These are phyloP conservation scores for Rhodotorula mucilaginosa DNA, from an alignment of 1,284 basidiomycete genomes.

Conservation along the genomic window DNA sequence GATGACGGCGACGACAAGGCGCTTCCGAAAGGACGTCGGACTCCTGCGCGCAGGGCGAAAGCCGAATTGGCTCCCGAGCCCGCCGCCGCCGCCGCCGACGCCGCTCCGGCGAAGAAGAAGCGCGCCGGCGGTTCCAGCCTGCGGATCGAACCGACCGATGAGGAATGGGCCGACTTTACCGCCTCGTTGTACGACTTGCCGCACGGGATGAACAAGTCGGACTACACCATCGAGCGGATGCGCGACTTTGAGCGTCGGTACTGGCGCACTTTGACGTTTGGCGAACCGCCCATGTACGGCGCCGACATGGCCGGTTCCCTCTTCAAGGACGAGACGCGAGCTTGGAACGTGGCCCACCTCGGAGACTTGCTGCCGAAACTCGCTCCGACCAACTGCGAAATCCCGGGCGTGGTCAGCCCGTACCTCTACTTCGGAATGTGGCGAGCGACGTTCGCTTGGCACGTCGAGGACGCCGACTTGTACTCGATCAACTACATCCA, in stretches of 20 bases:
- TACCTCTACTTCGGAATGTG: constrained; percentile 99
- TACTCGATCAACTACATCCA: constrained; percentile 99
- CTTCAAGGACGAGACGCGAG: constrained; percentile 72
- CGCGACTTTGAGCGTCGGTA: constrained; percentile 81
- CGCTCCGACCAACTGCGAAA: constrained; percentile 57
- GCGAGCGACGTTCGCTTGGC: constrained; percentile 98
- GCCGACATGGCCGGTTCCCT: constrained; percentile 91
- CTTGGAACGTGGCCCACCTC: constrained; percentile 91
- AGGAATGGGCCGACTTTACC: constrained; percentile 41
- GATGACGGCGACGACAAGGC: constrained; percentile 46
- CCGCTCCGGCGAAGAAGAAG: constrained; percentile 15
- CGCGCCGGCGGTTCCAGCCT: constrained; percentile 14
- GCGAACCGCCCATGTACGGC: constrained; percentile 91
- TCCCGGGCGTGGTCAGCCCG: constrained; percentile 95
- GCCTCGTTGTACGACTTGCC: constrained; percentile 37
- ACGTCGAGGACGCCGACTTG: constrained; percentile 83
- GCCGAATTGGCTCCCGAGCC: neutral
- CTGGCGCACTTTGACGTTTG: constrained; percentile 86
- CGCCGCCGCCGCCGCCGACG: neutral
- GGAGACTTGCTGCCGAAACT: constrained; percentile 82
- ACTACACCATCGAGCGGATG: constrained; percentile 84
- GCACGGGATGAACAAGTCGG: constrained; percentile 49
- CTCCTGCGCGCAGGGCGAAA: constrained; percentile 4
- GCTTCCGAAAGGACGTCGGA: constrained; percentile 14
- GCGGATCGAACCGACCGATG: constrained; percentile 26